Conservation (phyloP, 1,284 basidiomycete genomes). For the Heterobasidion occidentale region DNA sequence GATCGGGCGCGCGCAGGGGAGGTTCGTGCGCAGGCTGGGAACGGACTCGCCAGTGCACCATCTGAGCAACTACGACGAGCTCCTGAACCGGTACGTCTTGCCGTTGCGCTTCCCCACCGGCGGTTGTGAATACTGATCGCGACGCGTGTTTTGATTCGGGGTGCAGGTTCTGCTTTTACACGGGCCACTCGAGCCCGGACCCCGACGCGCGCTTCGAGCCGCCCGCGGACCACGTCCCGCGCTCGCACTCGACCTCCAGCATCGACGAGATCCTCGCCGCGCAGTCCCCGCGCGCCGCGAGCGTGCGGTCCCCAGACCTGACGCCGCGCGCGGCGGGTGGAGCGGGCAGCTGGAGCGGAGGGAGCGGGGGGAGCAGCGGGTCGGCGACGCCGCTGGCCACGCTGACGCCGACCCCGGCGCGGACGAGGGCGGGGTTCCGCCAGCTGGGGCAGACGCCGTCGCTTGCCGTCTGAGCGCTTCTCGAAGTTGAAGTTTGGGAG, state of each 20-base stretch:
- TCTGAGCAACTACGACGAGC: slow-evolving; percentile 42
- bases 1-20: neutral
- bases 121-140: neutral
- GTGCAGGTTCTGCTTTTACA: slow-evolving; percentile 70
- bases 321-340: neutral
- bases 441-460: neutral
- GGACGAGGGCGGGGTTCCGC: neutral
- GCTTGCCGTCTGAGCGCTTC: neutral
- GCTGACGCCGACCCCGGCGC: neutral
- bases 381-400: neutral
- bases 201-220: slow-evolving; percentile 22
- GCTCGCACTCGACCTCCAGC: slow-evolving; percentile 48
- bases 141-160: neutral
- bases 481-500: no score
- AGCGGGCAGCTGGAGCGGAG: neutral
- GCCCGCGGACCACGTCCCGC: slow-evolving; percentile 28
- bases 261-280: slow-evolving; percentile 38
- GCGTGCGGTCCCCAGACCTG: neutral
- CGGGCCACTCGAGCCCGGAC: slow-evolving; percentile 27
- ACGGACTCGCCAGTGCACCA: slow-evolving; percentile 10
- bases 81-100: slow-evolving; percentile 52
- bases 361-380: neutral
- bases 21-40: slow-evolving; percentile 7
- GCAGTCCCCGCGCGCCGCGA: slow-evolving; percentile 3
- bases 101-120: neutral